Base-by-base conservation (phyloP, 2,329 filamentous ascomycete genomes). In the Penicillium italicum region DNA sequence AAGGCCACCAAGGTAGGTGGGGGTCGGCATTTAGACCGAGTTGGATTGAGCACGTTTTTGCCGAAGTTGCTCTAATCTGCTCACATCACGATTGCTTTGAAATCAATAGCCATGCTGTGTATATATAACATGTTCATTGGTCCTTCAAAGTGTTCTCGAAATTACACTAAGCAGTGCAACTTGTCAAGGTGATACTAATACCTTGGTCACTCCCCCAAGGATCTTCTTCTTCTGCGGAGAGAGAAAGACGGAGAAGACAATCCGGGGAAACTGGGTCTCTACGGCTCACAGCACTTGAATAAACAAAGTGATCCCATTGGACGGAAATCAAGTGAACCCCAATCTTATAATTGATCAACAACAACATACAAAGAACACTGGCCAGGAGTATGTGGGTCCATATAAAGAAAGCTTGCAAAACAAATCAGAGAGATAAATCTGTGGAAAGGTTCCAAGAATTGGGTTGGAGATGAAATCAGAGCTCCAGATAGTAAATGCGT, bases 1-100 rank as follows among this genome's bases (percentile, higher is more conserved):
- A 26, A 37, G 53, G 40, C 52, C 56, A 56, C 53, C 58, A 62
- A 63, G 58, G 60, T 64, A 22, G 24, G 24, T 28, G 26, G n/a
- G 3, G 16, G n/a, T 20, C 14, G 33, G 31, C 16, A 48, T 11
- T 26, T 47, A 22, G 38, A 28, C 18, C 20, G 48, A 40, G 50
- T 26, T 37, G 26, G 18, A 40, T 53, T 53, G 50, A 53, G 50
- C 42, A 53, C 11, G 24, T 47, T 52, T 52, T 31, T 4, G 4
- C 9, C 16, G 5, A 31, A 50, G 26, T 22, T 38, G 22, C 37
- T 49, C 20, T 31, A 44, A 43, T 43, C 16, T 33, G 28, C 48
- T 50, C 37, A 40, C 36, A 24, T 16, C 7, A 4, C 34, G 30
- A 16, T 24, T 37, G 9, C 33, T 9, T 31, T 31, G 4, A 41